Percentiles rank a stretch among this genome's conserved stretches.
Evolutionary conservation across 306 rosid genomes (phyloP).

Genomic region (Castanospermum australe): DNA sequence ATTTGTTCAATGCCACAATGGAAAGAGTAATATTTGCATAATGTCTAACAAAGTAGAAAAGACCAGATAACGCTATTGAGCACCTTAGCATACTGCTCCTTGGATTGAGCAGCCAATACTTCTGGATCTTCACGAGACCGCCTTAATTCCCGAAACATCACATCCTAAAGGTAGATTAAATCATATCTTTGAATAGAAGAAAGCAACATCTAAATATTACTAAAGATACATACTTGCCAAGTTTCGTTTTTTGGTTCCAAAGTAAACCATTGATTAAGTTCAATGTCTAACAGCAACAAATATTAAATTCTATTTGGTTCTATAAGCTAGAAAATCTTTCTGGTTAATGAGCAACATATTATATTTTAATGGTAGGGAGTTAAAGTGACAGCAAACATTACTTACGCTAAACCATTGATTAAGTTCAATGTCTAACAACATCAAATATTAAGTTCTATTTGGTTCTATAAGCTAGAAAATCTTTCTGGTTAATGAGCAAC

Average conservation of each 20-base stretch:
- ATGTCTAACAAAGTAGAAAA: background rate
- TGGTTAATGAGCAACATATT: background rate
- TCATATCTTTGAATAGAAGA: slow-evolving; percentile 19
- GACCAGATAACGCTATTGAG: slow-evolving; percentile 11
- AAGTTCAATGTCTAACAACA: background rate
- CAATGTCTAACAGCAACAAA: background rate
- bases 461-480: slow-evolving; percentile 4
- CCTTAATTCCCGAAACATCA: slow-evolving; percentile 73
- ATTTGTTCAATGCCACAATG: background rate
- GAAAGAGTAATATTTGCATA: slow-evolving; percentile 2
- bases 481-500: background rate
- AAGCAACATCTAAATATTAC: slow-evolving; percentile 1
- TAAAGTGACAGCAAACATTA: background rate
- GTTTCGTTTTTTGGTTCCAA: slow-evolving; percentile 10
- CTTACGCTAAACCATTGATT: background rate
- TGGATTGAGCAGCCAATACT: slow-evolving; percentile 68
- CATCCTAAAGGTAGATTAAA: slow-evolving; percentile 56
- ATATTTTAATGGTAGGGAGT: background rate
- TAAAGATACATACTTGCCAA: background rate
- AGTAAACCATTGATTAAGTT: background rate
- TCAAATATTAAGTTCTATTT: background rate
- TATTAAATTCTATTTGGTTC: background rate
- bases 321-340: slow-evolving; percentile 11
- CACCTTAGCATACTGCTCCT: slow-evolving; percentile 79
- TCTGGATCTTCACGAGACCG: slow-evolving; percentile 75